Evolutionary conservation across 202 grass and related monocot species (phyloP), one percentile per base, ranked within the genome.

Genomic region (Zizania palustris): DNA sequence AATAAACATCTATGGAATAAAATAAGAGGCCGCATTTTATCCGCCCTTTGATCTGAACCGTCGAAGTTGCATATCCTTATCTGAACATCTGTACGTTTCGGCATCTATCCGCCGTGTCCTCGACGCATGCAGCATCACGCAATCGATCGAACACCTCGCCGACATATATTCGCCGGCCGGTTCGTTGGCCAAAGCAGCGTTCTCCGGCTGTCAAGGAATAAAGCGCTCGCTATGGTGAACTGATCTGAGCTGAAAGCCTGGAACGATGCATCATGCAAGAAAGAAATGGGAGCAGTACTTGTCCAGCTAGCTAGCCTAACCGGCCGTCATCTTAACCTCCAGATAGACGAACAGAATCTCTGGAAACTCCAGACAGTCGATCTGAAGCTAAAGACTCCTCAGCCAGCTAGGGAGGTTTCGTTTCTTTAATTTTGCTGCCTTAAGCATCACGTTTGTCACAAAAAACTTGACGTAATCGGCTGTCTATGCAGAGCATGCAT

Each of bases 361-460:
- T 54, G 53, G 33, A 14, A 53, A 35, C 12, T 50, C 44, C 10
- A 67, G 7, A 19, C 21, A 28, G 51, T 20, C n/a, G n/a, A n/a
- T n/a, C 51, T 55, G n/a, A 40, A 44, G 3, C 44, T 6, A 33
- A 73, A 58, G 4, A 16, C 51, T 2, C 28, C 28, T 28, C 28
- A 19, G 9, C 43, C 33, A n/a, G 5, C 44, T 7, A 11, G 21
- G n/a, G 45, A 34, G 0, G 13, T 43, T 45, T 45, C 28, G 2
- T 28, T 28, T 12, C 36, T 6, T 5, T 53, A 28, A 70, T 38
- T 86, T 85, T 70, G 65, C n/a, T 90, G 66, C 78, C 84, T 86
- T 88, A 55, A 82, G 79, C 75, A 67, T 84, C 63, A 87, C 83
- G 78, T 74, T 87, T 85, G 83, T 34, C 79, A 87, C 74, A 37